A percentile compares a stretch with the other conserved stretches of the same genome.
phyloP scores from a whole-genome alignment of 495 filamentous ascomycete genomes.

The Staphylotrichum longicolle region DNA sequence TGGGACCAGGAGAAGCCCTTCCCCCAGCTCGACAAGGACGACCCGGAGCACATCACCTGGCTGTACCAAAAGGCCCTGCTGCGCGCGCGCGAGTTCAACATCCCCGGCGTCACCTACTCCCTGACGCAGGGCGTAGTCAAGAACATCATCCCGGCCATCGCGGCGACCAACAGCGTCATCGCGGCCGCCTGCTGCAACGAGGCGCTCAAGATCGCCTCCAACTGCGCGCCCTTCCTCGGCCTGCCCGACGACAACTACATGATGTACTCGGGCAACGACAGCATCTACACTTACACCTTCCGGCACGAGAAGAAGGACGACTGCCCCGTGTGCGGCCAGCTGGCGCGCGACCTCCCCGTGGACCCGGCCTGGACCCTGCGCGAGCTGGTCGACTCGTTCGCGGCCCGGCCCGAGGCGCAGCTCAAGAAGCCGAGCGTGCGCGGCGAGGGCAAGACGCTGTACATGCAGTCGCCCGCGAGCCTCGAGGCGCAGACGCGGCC shows the following conservation, averaged over 20 bases:
- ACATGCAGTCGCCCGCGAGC: constrained; percentile 78
- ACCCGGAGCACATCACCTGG: constrained; percentile 97
- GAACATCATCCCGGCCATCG: constrained; percentile 99
- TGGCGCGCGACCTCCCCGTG: constrained; percentile 68
- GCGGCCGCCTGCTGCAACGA: constrained; percentile 95
- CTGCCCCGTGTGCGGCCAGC: constrained; percentile 89
- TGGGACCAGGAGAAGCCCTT: constrained; percentile 64
- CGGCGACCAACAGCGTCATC: constrained; percentile 95
- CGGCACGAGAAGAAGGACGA: constrained; percentile 86
- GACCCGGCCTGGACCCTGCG: constrained; percentile 70
- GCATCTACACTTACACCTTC: constrained; percentile 96
- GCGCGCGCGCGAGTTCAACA: constrained; percentile 85
- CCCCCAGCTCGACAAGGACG: constrained; percentile 81
- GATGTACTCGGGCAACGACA: constrained; percentile 97
- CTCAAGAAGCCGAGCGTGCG: constrained; percentile 87
- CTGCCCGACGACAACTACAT: constrained; percentile 72
- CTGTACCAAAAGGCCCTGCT: constrained; percentile 81
- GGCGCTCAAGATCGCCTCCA: constrained; percentile 88
- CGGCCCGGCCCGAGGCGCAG: constrained; percentile 78
- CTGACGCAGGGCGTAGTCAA: constrained; percentile 98
- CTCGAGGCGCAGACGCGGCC: constrained; percentile 76
- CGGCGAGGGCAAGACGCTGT: constrained; percentile 78
- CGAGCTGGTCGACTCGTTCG: constrained; percentile 82
- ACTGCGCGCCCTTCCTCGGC: constrained; percentile 70
- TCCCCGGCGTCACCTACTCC: constrained; percentile 90